Evolutionary conservation across 2,329 filamentous ascomycete species (phyloP), one percentile per base, ranked within the genome.

Genomic region (Beauveria bassiana): DNA sequence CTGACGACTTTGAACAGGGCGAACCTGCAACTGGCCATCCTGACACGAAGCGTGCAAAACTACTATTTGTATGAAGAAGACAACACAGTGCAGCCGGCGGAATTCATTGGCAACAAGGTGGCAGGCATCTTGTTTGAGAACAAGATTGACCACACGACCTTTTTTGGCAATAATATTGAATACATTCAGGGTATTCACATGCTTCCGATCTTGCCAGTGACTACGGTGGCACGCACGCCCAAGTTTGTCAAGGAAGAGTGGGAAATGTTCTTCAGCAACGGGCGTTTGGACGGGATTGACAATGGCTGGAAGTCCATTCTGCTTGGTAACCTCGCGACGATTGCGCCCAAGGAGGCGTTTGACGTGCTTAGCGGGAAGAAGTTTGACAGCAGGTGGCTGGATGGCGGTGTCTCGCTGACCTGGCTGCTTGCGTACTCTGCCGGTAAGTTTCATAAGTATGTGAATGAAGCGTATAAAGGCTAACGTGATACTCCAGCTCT

Each of bases 61-160:
- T 97, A 98, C 78, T 97, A 96, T 77, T 83, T 96, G 53, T 89
- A 96, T 78, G 80, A 81, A 6, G 79, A 74, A 45, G 77, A 82
- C 73, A 96, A 96, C 73, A 79, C 75, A 57, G 75, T 81, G 20
- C 85, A 96, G 68, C 93, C 93, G 0, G 67, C 80, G 1, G 78
- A 87, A n/a, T 96, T 96, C 71, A 86, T 90, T 65, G 83, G 79
- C 47, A 98, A 98, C 79, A 92, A 89, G 74, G 85, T 81, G 43
- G 79, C 81, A 2, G 84, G 85, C 6, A 87, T 87, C 65, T 72
- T 96, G 9, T 98, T 97, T 69, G 93, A 98, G 75, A 97, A 97
- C 78, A 98, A 98, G 76, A 83, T 92, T 59, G 91, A 98, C 72
- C 91, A 97, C 74, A 88, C 89, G 3, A 97, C 93, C 1, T 97